A percentile compares a stretch with the other conserved stretches of the same genome.
Evolutionary conservation across 2,329 filamentous ascomycete genomes (phyloP).

Genomic region (Coniochaeta sp.): DNA sequence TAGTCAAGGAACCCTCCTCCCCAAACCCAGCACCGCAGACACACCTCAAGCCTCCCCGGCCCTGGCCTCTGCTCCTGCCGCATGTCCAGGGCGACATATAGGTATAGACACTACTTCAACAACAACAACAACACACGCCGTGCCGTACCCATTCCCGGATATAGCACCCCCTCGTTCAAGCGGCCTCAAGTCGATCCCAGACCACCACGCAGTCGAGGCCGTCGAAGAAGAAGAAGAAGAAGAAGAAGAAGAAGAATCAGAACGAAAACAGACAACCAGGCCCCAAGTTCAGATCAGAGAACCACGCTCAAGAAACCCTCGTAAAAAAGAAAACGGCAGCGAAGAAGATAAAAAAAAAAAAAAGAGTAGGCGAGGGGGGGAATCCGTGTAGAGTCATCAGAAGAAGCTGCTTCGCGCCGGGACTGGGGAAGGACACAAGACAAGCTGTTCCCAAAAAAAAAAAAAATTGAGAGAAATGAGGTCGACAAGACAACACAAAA

Average conservation of each 20-base stretch:
- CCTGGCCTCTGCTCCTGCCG: too few relatives aligned
- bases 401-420: background rate
- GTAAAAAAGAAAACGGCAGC: background rate
- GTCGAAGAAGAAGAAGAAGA: background rate
- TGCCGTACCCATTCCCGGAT: background rate
- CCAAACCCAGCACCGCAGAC: background rate
- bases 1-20: too few relatives aligned
- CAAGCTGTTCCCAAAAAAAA: too few relatives aligned
- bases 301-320: background rate
- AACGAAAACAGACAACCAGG: background rate
- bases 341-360: background rate
- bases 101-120: background rate
- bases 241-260: conserved; percentile 1
- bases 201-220: background rate
- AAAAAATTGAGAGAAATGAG: background rate
- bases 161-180: background rate
- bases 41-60: background rate
- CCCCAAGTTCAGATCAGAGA: background rate
- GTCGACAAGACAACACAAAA: background rate
- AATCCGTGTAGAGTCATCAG: background rate
- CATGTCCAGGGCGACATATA: background rate
- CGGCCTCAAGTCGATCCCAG: background rate
- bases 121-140: background rate
- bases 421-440: background rate
- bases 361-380: background rate